A percentile compares a stretch with the other conserved stretches of the same genome.
Conservation (phyloP, 1,139 yeast species). For the Yamadazyma diospyri region DNA sequence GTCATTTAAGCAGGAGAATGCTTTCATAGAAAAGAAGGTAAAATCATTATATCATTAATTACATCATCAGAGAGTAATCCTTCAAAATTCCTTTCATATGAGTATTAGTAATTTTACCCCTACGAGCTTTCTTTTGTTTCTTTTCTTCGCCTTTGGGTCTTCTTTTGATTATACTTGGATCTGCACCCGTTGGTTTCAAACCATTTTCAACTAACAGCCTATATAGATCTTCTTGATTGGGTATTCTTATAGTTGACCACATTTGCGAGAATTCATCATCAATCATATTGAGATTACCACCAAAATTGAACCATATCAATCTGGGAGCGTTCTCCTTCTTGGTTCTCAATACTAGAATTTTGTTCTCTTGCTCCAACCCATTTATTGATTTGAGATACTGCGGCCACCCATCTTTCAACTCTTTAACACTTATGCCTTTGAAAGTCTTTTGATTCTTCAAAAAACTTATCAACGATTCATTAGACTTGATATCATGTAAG, state of each 20-base stretch:
- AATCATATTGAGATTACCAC: conserved; percentile 69
- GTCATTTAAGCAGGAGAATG: no score
- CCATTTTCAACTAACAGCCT: conserved; percentile 76
- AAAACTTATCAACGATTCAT: conserved; percentile 71
- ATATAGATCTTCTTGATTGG: conserved; percentile 74
- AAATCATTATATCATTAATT: no score
- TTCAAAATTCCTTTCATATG: conserved; percentile 95
- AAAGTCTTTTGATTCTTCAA: conserved; percentile 81
- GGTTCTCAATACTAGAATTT: conserved; percentile 78
- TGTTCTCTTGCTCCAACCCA: conserved; percentile 70
- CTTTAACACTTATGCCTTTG: conserved; percentile 85
- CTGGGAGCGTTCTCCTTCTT: conserved; percentile 92
- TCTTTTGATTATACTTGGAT: conserved; percentile 82
- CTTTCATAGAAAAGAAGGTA: no score
- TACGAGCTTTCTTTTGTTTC: conserved; percentile 87
- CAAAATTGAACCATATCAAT: conserved; percentile 84
- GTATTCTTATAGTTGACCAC: conserved; percentile 80
- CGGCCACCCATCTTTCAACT: conserved; percentile 94
- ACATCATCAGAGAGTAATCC: conserved; percentile 55
- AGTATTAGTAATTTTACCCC: conserved; percentile 91
- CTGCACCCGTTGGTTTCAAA: conserved; percentile 93
- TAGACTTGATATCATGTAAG: conserved; percentile 79
- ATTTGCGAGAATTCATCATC: conserved; percentile 80
- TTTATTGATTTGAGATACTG: conserved; percentile 81
- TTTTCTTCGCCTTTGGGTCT: conserved; percentile 58